Conservation (phyloP, 768 basidiomycete genomes). For the Amanita polypyramis region DNA sequence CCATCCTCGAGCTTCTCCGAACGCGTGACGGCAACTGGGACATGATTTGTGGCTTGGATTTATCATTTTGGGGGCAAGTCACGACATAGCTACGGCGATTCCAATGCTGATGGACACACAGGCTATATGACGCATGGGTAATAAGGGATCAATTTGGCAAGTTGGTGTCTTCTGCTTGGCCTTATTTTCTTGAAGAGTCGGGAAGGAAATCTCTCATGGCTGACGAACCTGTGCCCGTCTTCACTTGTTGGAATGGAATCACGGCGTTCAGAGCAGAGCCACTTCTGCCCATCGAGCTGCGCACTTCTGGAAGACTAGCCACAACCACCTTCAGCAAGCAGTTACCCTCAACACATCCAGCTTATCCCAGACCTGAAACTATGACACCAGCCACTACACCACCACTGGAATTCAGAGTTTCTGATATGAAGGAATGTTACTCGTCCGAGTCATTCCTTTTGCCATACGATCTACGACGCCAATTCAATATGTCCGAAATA, state of each 20-base stretch:
- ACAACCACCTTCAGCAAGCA: background rate
- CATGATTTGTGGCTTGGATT: constrained; percentile 2
- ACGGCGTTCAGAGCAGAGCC: constrained; percentile 29
- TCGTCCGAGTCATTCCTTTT: constrained; percentile 4
- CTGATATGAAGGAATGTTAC: background rate
- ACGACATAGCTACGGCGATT: background rate
- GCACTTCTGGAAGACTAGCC: constrained; percentile 8
- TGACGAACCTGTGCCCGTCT: constrained; percentile 31
- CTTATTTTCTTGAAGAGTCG: constrained; percentile 29
- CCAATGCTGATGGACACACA: constrained; percentile 4
- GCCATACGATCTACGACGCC: constrained; percentile 2
- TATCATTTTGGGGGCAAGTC: constrained; percentile 3
- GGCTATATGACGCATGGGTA: constrained; percentile 28
- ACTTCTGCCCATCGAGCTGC: constrained; percentile 26
- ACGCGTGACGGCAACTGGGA: background rate
- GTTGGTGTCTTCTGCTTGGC: constrained; percentile 23
- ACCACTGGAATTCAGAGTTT: background rate
- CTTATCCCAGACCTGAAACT: background rate
- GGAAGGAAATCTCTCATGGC: constrained; percentile 22
- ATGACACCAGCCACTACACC: background rate
- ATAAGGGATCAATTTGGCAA: constrained; percentile 23
- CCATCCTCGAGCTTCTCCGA: background rate
- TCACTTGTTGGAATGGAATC: constrained; percentile 38
- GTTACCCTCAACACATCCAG: constrained; percentile 1
- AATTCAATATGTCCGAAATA: background rate